A percentile compares a stretch with the other conserved stretches of the same genome.
phyloP scores from a whole-genome alignment of 1,284 basidiomycete genomes.

The Naganishia sp. region DNA sequence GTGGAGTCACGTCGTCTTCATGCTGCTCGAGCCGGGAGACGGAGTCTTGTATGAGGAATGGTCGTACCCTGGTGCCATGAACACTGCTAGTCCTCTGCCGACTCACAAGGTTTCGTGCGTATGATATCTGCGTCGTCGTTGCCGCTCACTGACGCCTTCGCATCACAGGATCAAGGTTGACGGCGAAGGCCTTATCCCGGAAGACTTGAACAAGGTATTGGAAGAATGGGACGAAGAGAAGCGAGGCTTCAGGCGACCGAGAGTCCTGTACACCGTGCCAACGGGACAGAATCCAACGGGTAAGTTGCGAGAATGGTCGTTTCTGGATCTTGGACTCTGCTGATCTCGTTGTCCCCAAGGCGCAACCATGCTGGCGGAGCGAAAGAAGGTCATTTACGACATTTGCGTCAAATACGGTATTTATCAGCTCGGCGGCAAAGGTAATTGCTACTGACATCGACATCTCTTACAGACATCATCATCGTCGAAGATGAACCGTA shows the following conservation, averaged over 20 bases:
- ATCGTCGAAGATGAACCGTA: constrained; percentile 82
- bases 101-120: constrained; percentile 29
- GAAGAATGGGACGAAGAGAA: constrained; percentile 66
- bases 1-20: constrained; percentile 52
- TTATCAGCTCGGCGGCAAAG: constrained; percentile 13
- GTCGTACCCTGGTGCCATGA: constrained; percentile 56
- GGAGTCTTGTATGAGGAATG: constrained; percentile 65
- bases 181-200: constrained; percentile 67
- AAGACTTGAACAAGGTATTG: constrained; percentile 64
- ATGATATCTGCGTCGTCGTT: not conserved
- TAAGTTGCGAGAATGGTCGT: constrained; percentile 40
- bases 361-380: constrained; percentile 62
- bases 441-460: not conserved
- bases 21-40: constrained; percentile 75
- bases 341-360: constrained; percentile 37
- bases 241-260: constrained; percentile 59
- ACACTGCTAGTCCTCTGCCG: constrained; percentile 48
- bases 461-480: constrained; percentile 57
- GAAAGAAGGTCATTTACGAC: constrained; percentile 77
- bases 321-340: not conserved
- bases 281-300: constrained; percentile 72
- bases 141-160: not conserved
- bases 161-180: constrained; percentile 64
- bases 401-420: constrained; percentile 69
- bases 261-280: constrained; percentile 64